These are phyloP conservation scores for Poa pratensis DNA, from an alignment of 176 grass and related monocot genomes.

Conservation along the genomic window DNA sequence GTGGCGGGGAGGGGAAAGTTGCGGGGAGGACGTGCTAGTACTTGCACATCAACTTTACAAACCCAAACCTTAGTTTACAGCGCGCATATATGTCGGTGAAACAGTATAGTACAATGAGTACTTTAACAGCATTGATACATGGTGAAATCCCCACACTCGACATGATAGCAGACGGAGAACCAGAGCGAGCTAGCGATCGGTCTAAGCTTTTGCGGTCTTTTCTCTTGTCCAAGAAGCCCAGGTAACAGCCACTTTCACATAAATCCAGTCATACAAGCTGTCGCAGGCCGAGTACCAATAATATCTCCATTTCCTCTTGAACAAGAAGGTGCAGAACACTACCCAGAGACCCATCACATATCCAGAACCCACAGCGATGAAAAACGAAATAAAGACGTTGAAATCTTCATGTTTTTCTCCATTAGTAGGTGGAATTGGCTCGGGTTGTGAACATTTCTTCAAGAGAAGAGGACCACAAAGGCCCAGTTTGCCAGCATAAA, in stretches of 20 bases:
- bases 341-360: background rate
- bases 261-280: background rate
- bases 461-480: background rate
- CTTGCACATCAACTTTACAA: background rate
- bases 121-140: background rate
- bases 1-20: too few species aligned
- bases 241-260: background rate
- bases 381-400: background rate
- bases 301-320: background rate
- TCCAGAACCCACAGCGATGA: background rate
- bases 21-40: too few species aligned
- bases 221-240: background rate
- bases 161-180: background rate
- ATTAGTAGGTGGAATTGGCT: background rate
- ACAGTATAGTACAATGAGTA: background rate
- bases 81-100: background rate
- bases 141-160: background rate
- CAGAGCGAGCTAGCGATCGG: background rate
- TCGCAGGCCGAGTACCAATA: too few species aligned
- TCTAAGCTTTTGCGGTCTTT: background rate
- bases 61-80: background rate
- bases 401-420: background rate
- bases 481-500: background rate
- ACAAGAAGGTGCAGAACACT: background rate
- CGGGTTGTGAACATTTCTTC: background rate